Percentiles rank a stretch among this genome's conserved stretches.
These are phyloP conservation scores for Rhizoclosmatium globosum DNA, from an alignment of 192 early-diverging fungal species.

Conservation along the genomic window DNA sequence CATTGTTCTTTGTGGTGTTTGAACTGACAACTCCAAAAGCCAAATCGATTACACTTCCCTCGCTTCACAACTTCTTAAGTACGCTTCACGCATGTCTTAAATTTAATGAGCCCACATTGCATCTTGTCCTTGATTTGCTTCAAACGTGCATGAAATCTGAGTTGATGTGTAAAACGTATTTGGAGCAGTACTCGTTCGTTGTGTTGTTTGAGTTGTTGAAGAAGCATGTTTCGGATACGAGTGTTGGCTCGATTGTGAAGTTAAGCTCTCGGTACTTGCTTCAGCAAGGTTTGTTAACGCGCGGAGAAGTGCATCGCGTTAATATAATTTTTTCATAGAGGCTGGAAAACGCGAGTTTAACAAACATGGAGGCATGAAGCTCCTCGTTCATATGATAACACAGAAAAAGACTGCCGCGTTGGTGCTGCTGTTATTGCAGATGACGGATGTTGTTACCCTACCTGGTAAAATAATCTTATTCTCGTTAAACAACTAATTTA, in stretches of 20 bases:
- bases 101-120: not conserved
- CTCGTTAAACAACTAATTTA: not conserved
- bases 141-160: not conserved
- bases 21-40: too few relatives aligned
- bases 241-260: not conserved
- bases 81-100: not conserved
- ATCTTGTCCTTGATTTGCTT: not conserved
- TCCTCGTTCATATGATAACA: not conserved
- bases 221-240: not conserved
- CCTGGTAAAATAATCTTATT: not conserved
- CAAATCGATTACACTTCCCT: too few relatives aligned
- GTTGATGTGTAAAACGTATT: not conserved
- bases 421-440: not conserved
- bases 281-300: too few relatives aligned
- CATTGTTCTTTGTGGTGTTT: not conserved
- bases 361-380: not conserved
- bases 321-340: too few relatives aligned
- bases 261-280: not conserved
- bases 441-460: slow-evolving; percentile 1
- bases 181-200: not conserved
- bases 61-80: not conserved
- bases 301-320: too few relatives aligned
- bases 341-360: not conserved
- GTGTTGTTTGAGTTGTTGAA: not conserved
- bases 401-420: not conserved